Percentiles rank a stretch among this genome's conserved stretches.
These are phyloP conservation scores for Diaporthe sp. DNA, from an alignment of 2,329 filamentous ascomycete species.

Conservation along the genomic window DNA sequence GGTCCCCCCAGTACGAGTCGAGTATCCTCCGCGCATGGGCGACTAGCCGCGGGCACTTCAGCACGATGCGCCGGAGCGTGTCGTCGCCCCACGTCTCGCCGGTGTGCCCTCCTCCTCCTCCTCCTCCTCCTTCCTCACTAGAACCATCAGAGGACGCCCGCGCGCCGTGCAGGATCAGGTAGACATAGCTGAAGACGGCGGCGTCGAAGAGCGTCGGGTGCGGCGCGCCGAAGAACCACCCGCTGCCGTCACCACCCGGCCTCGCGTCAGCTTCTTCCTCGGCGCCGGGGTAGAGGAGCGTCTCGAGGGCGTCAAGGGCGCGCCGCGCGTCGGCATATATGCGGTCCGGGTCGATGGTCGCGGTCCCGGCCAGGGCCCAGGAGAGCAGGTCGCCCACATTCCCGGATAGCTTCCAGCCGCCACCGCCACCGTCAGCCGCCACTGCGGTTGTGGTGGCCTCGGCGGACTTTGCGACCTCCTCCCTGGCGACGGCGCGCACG, in stretches of 20 bases:
- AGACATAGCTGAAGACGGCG: conserved; percentile 89
- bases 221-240: conserved; percentile 65
- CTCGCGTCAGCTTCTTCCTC: conserved; percentile 44
- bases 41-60: conserved; percentile 71
- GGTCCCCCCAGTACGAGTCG: conserved; percentile 47
- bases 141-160: conserved; percentile 36
- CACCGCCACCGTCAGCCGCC: too few species aligned
- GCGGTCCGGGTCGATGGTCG: conserved; percentile 50
- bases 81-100: conserved; percentile 58
- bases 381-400: conserved; percentile 35
- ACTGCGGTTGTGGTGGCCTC: conserved; percentile 50
- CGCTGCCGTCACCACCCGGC: neutral
- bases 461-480: conserved; percentile 77
- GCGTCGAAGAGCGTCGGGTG: conserved; percentile 86
- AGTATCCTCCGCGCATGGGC: conserved; percentile 68
- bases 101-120: too few species aligned
- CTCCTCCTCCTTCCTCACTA: conserved; percentile 68
- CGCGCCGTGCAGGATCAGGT: conserved; percentile 75
- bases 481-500: conserved; percentile 79
- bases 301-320: conserved; percentile 63
- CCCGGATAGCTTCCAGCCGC: conserved; percentile 25
- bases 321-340: conserved; percentile 60
- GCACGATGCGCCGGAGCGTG: conserved; percentile 66
- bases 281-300: conserved; percentile 51
- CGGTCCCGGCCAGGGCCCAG: conserved; percentile 51